Evolutionary conservation across 2,329 filamentous ascomycete species (phyloP), one percentile per base, ranked within the genome.

Genomic region (Fusarium chuoi): DNA sequence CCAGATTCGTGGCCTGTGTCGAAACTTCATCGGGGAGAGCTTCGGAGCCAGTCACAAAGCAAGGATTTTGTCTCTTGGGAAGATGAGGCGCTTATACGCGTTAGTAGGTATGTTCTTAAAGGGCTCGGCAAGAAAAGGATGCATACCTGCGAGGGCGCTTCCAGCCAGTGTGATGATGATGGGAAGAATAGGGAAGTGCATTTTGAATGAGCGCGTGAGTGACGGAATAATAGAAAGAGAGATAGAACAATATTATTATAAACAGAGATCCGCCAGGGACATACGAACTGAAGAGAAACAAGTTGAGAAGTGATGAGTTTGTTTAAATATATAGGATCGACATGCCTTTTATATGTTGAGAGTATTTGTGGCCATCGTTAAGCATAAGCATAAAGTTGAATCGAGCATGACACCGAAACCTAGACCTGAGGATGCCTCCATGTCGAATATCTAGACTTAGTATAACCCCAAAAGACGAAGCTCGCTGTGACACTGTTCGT

Each of bases 1-100:
- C 80, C 64, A 91, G 80, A 18, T 78, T 71, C 26, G 81, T 79
- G 62, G 84, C 88, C 5, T 81, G 75, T 64, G 84, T 81, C 30
- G 82, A 79, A 20, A 86, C 84, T 75, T 90, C 88, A 12, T 81
- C 80, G 2, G 89, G 89, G 17, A 91, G 86, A 6, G 81, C 79
- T 10, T 81, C 79, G 58, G 79, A 82, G 71, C 89, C 89, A 68
- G 89, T 78, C 20, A 90, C 68, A 82, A 90, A 90, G 83, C 89
- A 91, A 44, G 87, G 82, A 45, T 75, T 78, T 30, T 82, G 81
- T 55, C 81, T 80, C 62, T 74, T 76, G 46, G 58, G 26, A 15
- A 76, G 17, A 20, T 68, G 68, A 55, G 76, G 77, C 36, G 64
- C 73, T 55, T 68, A 57, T 46, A 20, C n/a, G 10, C 20, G n/a